Conservation (phyloP, 1,284 basidiomycete genomes). For the Malassezia sp. region DNA sequence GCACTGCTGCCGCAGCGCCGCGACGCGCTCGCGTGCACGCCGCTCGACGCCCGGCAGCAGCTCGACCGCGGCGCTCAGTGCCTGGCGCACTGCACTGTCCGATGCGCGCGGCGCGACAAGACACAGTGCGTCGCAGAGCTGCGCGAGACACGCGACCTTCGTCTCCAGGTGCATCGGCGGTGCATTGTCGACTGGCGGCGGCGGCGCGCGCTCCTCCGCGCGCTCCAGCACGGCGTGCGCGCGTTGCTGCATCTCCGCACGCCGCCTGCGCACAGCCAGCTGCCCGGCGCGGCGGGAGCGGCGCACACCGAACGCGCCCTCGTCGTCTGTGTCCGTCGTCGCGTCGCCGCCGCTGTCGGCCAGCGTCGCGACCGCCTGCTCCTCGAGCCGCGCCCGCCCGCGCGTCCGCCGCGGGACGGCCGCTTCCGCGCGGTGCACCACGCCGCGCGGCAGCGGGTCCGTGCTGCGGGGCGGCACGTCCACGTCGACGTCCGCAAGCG, state of each 20-base stretch:
- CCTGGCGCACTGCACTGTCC: conserved; percentile 10
- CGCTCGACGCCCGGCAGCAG: neutral
- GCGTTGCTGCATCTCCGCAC: conserved; percentile 1
- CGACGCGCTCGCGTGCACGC: neutral
- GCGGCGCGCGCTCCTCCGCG: neutral
- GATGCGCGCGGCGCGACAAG: conserved; percentile 1
- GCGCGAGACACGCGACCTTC: conserved; percentile 10
- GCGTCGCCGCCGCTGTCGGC: neutral
- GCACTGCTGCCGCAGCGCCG: neutral
- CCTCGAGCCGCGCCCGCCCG: conserved; percentile 10
- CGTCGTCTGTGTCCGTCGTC: neutral
- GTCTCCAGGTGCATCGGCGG: conserved; percentile 8
- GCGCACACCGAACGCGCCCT: neutral
- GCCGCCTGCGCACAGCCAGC: conserved; percentile 1
- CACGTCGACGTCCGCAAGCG: conserved; percentile 1
- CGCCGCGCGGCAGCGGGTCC: neutral
- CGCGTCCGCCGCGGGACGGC: conserved; percentile 12
- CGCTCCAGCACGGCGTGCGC: neutral
- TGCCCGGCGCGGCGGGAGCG: conserved; percentile 11
- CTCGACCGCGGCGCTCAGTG: conserved; percentile 4
- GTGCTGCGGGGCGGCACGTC: neutral
- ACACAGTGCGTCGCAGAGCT: conserved; percentile 8
- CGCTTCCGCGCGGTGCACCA: too few species aligned
- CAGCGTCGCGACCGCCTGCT: neutral
- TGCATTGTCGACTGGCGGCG: neutral